A percentile compares a stretch with the other conserved stretches of the same genome.
Evolutionary conservation across 768 basidiomycete species (phyloP).

Genomic region (Suillus placidus): DNA sequence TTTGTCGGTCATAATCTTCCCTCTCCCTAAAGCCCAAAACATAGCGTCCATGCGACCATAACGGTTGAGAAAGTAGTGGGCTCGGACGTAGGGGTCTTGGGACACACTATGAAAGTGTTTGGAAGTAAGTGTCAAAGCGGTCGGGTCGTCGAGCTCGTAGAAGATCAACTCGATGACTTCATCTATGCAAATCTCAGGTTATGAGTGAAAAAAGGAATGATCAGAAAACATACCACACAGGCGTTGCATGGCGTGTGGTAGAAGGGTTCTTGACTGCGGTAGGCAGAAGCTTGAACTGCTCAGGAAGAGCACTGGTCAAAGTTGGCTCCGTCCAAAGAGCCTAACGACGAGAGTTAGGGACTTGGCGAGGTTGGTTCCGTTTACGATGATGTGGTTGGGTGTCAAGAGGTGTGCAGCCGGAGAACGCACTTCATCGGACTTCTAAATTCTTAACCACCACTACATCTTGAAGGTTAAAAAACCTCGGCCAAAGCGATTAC

Average conservation of each 20-base stretch:
- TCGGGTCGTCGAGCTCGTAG: constrained; percentile 70
- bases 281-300: constrained; percentile 11
- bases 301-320: not conserved
- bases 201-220: constrained; percentile 15
- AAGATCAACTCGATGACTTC: constrained; percentile 77
- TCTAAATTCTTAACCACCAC: constrained; percentile 35
- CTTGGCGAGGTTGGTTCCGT: constrained; percentile 24
- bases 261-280: constrained; percentile 6
- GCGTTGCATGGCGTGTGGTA: constrained; percentile 52
- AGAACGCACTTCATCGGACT: constrained; percentile 38
- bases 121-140: constrained; percentile 56
- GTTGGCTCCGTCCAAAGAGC: not conserved
- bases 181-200: constrained; percentile 32
- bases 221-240: constrained; percentile 58
- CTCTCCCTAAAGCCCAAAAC: constrained; percentile 75
- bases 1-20: constrained; percentile 61
- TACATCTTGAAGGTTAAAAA: not conserved
- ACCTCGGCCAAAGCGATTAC: not conserved
- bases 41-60: constrained; percentile 72
- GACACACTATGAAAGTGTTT: constrained; percentile 65
- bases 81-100: constrained; percentile 73
- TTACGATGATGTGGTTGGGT: constrained; percentile 37
- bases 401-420: constrained; percentile 36
- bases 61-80: constrained; percentile 76
- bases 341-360: not conserved